Conservation (phyloP, 2,329 filamentous ascomycete genomes). For the Pezicula neosporulosa region DNA sequence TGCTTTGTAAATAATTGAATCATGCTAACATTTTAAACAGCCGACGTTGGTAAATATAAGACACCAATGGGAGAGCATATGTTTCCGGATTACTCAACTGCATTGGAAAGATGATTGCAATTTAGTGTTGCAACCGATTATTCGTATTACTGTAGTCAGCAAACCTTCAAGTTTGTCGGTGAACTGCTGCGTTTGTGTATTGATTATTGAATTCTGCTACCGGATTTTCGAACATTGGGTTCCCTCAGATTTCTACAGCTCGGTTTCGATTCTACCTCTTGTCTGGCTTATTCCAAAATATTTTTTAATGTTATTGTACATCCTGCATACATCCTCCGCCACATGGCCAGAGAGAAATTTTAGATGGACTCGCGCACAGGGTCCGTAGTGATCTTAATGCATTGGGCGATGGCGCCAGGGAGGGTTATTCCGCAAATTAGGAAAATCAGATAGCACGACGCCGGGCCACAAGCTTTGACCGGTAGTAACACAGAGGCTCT, state of each 20-base stretch:
- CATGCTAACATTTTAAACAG: conserved; percentile 17
- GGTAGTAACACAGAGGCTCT: conserved; percentile 21
- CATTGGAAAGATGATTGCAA: not conserved
- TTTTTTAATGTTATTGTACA: conserved; percentile 9
- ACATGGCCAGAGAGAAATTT: not conserved
- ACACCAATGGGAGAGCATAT: not conserved
- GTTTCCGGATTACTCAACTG: not conserved
- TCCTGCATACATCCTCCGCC: conserved; percentile 7
- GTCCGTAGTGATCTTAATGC: conserved; percentile 4
- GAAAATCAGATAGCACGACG: conserved; percentile 19
- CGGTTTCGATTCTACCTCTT: conserved; percentile 2
- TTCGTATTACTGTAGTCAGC: conserved; percentile 7
- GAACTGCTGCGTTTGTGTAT: conserved; percentile 12
- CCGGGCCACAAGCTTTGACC: conserved; percentile 18
- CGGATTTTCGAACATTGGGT: not conserved
- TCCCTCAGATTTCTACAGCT: conserved; percentile 8
- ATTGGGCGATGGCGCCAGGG: conserved; percentile 1
- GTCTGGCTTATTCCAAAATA: conserved; percentile 3
- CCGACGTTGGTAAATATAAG: conserved; percentile 34
- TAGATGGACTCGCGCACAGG: not conserved
- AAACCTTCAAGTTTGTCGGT: conserved; percentile 23
- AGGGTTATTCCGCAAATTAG: conserved; percentile 9
- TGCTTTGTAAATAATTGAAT: conserved; percentile 7
- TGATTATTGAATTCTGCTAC: not conserved
- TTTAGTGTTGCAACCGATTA: conserved; percentile 21